phyloP scores from a whole-genome alignment of 768 basidiomycete species.

The Phanerodontia chrysosporium region DNA sequence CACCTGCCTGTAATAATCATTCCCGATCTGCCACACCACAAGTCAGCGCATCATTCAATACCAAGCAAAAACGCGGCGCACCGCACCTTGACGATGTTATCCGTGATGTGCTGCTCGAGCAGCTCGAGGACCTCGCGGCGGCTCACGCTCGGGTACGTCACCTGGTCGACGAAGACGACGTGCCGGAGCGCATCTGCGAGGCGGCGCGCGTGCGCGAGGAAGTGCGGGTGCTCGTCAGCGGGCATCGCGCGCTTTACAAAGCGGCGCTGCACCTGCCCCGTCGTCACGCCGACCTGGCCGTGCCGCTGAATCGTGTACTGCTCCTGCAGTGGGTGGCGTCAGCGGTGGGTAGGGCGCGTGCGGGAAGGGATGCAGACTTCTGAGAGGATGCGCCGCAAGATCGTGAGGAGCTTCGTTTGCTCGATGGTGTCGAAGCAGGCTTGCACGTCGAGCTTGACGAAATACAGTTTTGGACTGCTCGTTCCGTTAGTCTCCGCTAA shows the following conservation, averaged over 20 bases:
- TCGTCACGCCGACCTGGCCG: slow-evolving; percentile 55
- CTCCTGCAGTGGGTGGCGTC: slow-evolving; percentile 42
- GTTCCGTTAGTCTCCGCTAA: neutral
- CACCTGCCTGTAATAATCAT: slow-evolving; percentile 79
- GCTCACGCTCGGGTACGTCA: slow-evolving; percentile 49
- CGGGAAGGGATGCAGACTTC: slow-evolving; percentile 42
- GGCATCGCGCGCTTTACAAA: slow-evolving; percentile 62
- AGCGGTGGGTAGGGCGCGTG: neutral
- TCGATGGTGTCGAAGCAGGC: slow-evolving; percentile 97
- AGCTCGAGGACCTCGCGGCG: slow-evolving; percentile 63
- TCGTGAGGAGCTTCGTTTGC: slow-evolving; percentile 76
- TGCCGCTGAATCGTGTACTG: slow-evolving; percentile 67
- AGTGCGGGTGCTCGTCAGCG: slow-evolving; percentile 26
- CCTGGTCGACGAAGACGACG: slow-evolving; percentile 84
- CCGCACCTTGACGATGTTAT: slow-evolving; percentile 85
- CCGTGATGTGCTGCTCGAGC: slow-evolving; percentile 84
- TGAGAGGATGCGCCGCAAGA: slow-evolving; percentile 68
- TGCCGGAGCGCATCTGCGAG: slow-evolving; percentile 66
- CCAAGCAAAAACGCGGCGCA: too few species aligned
- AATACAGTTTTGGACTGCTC: slow-evolving; percentile 80
- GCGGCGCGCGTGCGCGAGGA: slow-evolving; percentile 47
- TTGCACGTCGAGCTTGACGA: slow-evolving; percentile 94
- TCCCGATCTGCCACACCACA: slow-evolving; percentile 56
- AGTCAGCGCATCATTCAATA: neutral
- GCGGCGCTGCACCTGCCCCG: slow-evolving; percentile 52